Evolutionary conservation across 345 rosid species (phyloP).

Genomic region (Viola odorata): DNA sequence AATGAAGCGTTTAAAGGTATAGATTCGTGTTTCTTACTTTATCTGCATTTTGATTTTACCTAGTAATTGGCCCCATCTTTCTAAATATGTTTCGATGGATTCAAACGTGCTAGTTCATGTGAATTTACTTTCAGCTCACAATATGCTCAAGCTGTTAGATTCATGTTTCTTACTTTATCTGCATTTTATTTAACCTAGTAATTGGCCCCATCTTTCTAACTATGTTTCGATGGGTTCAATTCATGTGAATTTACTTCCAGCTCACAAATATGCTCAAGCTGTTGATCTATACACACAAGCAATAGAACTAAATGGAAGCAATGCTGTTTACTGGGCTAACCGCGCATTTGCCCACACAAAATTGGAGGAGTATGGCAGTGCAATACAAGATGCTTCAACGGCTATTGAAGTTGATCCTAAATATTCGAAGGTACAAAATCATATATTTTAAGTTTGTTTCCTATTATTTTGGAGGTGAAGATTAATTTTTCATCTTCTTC

Average conservation of each 20-base stretch:
- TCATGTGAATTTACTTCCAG: conserved; percentile 31
- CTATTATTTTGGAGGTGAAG: not conserved
- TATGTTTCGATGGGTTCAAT: not conserved
- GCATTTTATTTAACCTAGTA: not conserved
- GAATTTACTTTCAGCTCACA: not conserved
- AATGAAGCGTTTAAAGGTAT: conserved; percentile 58
- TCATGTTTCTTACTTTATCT: not conserved
- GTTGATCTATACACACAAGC: conserved; percentile 84
- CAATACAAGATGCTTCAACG: conserved; percentile 85
- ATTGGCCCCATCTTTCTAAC: not conserved
- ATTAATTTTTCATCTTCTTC: not conserved
- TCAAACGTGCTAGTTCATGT: not conserved
- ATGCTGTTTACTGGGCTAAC: conserved; percentile 96
- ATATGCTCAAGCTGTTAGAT: not conserved
- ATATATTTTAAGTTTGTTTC: not conserved
- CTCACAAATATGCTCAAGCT: conserved; percentile 65
- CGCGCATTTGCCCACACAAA: conserved; percentile 92
- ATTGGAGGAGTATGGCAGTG: conserved; percentile 97
- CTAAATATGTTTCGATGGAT: not conserved
- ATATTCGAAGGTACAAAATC: conserved; percentile 56
- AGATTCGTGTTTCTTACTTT: not conserved
- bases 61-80: not conserved
- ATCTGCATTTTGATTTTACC: not conserved
- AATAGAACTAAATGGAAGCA: conserved; percentile 50
- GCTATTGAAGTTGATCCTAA: conserved; percentile 83